phyloP scores from a whole-genome alignment of 345 rosid species.

The Limnanthes douglasii region DNA sequence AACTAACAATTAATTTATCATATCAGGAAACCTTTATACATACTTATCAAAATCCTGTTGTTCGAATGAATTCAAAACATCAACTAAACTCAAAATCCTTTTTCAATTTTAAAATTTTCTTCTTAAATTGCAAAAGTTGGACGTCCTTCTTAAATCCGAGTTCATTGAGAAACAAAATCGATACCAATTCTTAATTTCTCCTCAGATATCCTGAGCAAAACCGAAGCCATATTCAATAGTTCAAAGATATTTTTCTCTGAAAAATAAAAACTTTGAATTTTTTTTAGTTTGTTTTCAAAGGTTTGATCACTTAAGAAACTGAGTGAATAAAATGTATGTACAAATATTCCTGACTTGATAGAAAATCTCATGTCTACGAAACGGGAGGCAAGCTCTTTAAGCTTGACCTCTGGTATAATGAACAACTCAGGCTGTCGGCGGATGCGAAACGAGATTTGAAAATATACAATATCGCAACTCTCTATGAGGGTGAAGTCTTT shows the following conservation, averaged over 20 bases:
- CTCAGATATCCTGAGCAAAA: conserved; percentile 11
- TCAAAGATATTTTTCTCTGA: conserved; percentile 8
- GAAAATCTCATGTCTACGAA: conserved; percentile 18
- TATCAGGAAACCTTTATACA: conserved; percentile 13
- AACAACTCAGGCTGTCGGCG: conserved; percentile 20
- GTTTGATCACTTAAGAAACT: conserved; percentile 16
- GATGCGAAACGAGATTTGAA: conserved; percentile 15
- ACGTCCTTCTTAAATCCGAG: conserved; percentile 10
- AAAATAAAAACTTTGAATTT: conserved; percentile 16
- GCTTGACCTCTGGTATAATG: conserved; percentile 2
- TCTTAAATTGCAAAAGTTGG: conserved; percentile 15
- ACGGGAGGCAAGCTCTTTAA: conserved; percentile 8
- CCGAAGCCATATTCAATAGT: conserved; percentile 19
- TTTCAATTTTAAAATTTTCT: conserved; percentile 10
- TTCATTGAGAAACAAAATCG: conserved; percentile 13
- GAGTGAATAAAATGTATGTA: conserved; percentile 13
- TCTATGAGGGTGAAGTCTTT: conserved; percentile 13
- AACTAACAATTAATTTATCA: conserved; percentile 10
- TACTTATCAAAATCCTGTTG: conserved; percentile 13
- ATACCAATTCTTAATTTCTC: conserved; percentile 17
- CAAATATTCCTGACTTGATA: conserved; percentile 25
- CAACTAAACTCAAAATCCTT: conserved; percentile 7
- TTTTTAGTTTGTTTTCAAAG: conserved; percentile 13
- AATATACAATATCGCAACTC: conserved; percentile 17
- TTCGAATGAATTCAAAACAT: conserved; percentile 2